Conservation (phyloP, 2,329 filamentous ascomycete species). For the Pezicula carpinea region DNA sequence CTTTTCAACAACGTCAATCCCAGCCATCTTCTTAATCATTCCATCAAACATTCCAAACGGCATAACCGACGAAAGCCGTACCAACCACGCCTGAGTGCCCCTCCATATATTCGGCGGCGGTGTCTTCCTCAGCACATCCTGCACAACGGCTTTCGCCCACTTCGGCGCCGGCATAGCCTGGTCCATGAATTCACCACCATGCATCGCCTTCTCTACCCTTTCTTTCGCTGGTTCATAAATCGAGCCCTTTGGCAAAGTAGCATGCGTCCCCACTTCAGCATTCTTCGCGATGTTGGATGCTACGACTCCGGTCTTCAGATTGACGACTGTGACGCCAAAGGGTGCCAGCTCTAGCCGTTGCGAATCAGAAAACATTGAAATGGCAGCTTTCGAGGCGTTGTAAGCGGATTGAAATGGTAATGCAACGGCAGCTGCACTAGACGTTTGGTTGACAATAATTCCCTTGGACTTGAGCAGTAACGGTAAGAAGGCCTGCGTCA, state of each 20-base stretch:
- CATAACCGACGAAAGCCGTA: not conserved
- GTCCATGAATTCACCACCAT: not conserved
- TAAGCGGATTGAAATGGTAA: conserved; percentile 35
- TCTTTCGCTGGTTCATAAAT: conserved; percentile 2
- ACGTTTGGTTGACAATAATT: conserved; percentile 37
- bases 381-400: conserved; percentile 39
- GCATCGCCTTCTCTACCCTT: not conserved
- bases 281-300: conserved; percentile 6
- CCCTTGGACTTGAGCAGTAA: conserved; percentile 33
- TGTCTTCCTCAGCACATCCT: conserved; percentile 1
- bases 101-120: not conserved
- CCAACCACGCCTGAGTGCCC: not conserved
- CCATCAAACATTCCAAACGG: conserved; percentile 4
- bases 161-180: conserved; percentile 3
- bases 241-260: not conserved
- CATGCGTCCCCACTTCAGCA: not conserved
- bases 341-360: conserved; percentile 35
- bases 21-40: conserved; percentile 17
- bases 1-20: conserved; percentile 1
- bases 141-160: not conserved
- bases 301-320: conserved; percentile 10
- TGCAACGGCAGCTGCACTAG: conserved; percentile 26
- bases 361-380: conserved; percentile 34
- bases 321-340: conserved; percentile 13
- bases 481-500: conserved; percentile 26